Conservation (phyloP, 768 basidiomycete genomes). For the Gyrodon lividus region DNA sequence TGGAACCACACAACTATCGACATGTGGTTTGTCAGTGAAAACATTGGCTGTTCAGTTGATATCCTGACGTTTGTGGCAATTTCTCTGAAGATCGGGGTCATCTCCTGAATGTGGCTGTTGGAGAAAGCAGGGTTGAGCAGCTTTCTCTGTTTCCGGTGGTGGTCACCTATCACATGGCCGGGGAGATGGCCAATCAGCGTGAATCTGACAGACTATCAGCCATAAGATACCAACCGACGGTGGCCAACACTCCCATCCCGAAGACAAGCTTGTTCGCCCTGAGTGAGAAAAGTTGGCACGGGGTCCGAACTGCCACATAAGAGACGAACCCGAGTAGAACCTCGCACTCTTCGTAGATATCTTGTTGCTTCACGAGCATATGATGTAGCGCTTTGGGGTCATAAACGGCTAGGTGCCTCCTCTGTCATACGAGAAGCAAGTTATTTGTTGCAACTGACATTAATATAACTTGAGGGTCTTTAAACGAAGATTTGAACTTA, state of each 20-base stretch:
- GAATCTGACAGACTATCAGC: constrained; percentile 3
- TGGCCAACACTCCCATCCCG: constrained; percentile 44
- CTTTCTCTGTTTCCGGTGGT: constrained; percentile 48
- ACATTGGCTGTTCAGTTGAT: constrained; percentile 5
- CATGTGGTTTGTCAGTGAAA: constrained; percentile 3
- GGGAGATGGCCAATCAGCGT: constrained; percentile 8
- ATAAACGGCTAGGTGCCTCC: constrained; percentile 47
- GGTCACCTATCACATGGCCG: constrained; percentile 29
- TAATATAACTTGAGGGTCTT: neutral
- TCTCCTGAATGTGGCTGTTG: constrained; percentile 41
- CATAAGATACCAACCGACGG: constrained; percentile 11
- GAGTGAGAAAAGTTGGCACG: neutral
- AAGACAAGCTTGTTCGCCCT: constrained; percentile 49
- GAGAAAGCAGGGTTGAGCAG: constrained; percentile 49
- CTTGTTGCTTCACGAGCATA: constrained; percentile 49
- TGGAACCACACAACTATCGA: constrained; percentile 4
- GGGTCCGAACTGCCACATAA: neutral
- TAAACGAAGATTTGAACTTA: constrained; percentile 16
- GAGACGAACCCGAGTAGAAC: constrained; percentile 45
- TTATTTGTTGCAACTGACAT: no score
- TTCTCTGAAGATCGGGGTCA: constrained; percentile 46
- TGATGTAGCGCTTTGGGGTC: constrained; percentile 50
- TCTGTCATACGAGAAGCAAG: constrained; percentile 28
- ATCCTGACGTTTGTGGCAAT: constrained; percentile 43
- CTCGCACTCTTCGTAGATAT: constrained; percentile 46